Evolutionary conservation across 2,329 filamentous ascomycete genomes (phyloP), one percentile per base, ranked within the genome.

Genomic region (Tricladium varicosporioides): DNA sequence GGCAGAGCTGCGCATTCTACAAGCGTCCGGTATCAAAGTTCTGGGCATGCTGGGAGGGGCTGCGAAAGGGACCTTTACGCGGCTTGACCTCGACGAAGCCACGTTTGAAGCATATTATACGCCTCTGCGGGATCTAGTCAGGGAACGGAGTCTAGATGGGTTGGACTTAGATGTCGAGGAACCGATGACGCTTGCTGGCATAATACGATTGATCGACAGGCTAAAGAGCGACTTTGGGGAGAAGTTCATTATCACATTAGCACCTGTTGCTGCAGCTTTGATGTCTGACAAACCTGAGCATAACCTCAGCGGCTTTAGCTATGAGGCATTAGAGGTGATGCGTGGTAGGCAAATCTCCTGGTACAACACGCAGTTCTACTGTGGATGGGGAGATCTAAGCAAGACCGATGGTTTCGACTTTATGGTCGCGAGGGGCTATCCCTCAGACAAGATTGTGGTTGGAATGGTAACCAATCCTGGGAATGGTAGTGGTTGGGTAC

Each of bases 301-400:
- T 43, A 89, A 91, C 70, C 79, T 96, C 2, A 92, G 87, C 58
- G 92, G 92, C 0, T 96, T 96, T 72, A 81, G 85, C 70, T 96
- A 96, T 72, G 79, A 84, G 46, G 78, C 85, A 10, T 80, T 97
- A 2, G 91, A 96, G 70, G 78, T 80, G 10, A 79, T 83, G 71
- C 78, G 83, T 5, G 86, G 87, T 0, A 73, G 72, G 14, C 80
- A 87, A 45, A 88, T 96, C 27, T 79, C 80, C 2, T 97, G 91
- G 84, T 96, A 96, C 72, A 96, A 96, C 69, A 80, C 87, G 5
- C 92, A 97, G 69, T 96, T 96, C 73, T 97, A 97, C 78, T 94
- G 89, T 69, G 91, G 91, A 1, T 97, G 91, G 86, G 69, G 69
- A 15, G 68, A 70, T 56, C 48, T 73, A 49, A 66, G 57, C 31